phyloP scores from a whole-genome alignment of 2,329 filamentous ascomycete genomes.

The Colletotrichum filicis region DNA sequence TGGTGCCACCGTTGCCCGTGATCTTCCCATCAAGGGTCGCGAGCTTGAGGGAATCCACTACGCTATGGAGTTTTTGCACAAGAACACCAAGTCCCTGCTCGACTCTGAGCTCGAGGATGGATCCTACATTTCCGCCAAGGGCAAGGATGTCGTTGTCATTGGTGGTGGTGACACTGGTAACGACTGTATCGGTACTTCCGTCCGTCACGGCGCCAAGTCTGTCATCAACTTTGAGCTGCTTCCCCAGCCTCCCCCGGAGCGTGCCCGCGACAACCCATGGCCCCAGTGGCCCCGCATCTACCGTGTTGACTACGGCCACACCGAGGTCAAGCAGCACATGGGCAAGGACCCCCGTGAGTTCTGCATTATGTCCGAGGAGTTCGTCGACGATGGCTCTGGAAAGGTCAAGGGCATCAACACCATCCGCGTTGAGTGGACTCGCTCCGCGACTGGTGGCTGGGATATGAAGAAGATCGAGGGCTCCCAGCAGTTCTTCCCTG shows the following conservation, averaged over 20 bases:
- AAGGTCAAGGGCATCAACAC: constrained; percentile 97
- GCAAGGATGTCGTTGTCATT: constrained; percentile 95
- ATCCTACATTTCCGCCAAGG: constrained; percentile 92
- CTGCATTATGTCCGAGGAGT: constrained; percentile 98
- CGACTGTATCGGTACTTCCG: constrained; percentile 96
- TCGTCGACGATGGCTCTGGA: constrained; percentile 88
- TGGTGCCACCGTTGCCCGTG: constrained; percentile 91
- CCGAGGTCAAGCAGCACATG: constrained; percentile 94
- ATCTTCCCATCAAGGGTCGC: constrained; percentile 90
- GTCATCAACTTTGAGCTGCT: constrained; percentile 97
- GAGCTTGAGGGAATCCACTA: constrained; percentile 92
- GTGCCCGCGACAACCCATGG: constrained; percentile 95
- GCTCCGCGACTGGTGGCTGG: constrained; percentile 89
- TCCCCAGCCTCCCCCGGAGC: constrained; percentile 90
- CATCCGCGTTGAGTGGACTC: constrained; percentile 95
- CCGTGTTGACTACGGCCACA: constrained; percentile 97
- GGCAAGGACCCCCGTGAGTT: constrained; percentile 96
- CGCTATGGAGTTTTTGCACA: constrained; percentile 97
- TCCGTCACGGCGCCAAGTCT: constrained; percentile 94
- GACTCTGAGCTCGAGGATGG: constrained; percentile 89
- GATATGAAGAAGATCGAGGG: constrained; percentile 98
- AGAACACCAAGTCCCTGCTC: constrained; percentile 96
- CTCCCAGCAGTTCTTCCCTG: constrained; percentile 95
- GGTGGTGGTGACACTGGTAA: constrained; percentile 98
- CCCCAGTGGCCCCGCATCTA: constrained; percentile 98